These are phyloP conservation scores for Sporopachydermia lactativora DNA, from an alignment of 805 yeast species.

Conservation along the genomic window DNA sequence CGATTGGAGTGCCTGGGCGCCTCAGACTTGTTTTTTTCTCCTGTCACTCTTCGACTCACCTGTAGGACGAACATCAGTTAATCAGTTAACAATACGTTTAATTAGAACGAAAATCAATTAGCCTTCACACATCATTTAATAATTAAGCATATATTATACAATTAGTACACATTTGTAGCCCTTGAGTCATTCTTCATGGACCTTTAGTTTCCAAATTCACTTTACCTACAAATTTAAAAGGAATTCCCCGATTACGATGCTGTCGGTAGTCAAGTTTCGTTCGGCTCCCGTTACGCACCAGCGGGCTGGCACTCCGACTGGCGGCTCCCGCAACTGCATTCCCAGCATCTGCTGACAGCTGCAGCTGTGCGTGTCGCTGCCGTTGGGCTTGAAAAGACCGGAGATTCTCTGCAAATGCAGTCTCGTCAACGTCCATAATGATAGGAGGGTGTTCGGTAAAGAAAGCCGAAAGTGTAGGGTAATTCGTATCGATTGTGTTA, in stretches of 20 bases:
- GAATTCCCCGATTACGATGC: neutral
- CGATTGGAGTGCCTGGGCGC: slow-evolving; percentile 12
- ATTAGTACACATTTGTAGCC: no score
- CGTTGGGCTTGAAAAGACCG: no score
- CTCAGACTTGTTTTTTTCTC: slow-evolving; percentile 9
- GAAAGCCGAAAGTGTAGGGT: neutral
- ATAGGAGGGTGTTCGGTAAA: neutral
- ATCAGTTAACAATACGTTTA: no score
- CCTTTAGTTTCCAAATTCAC: neutral
- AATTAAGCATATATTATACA: no score
- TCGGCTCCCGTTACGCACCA: slow-evolving; percentile 4
- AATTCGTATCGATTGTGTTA: neutral
- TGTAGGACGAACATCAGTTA: no score
- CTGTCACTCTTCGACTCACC: slow-evolving; percentile 5
- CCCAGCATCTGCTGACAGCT: no score
- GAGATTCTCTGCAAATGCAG: neutral
- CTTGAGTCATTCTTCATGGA: no score
- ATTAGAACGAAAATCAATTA: no score
- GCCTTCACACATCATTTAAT: no score
- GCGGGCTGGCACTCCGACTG: slow-evolving; percentile 5
- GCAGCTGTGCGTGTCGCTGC: no score
- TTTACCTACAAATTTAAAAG: neutral
- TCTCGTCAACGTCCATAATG: slow-evolving; percentile 1
- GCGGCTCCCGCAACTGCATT: slow-evolving; percentile 6
- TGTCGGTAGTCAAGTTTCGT: neutral